Base-by-base conservation (phyloP, 2,329 filamentous ascomycete genomes). In the Alternaria panax region DNA sequence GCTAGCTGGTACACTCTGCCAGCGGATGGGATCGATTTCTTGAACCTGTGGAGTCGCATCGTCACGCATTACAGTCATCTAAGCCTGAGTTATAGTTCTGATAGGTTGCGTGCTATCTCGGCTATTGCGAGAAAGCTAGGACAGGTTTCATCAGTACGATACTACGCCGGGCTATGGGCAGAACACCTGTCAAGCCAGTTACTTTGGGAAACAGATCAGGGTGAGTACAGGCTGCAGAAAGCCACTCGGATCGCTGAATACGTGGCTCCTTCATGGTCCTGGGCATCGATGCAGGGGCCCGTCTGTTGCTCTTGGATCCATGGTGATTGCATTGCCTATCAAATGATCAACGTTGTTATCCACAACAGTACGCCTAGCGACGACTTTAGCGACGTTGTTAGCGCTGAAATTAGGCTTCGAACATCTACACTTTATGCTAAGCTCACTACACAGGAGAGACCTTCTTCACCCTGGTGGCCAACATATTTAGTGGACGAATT, bases 341-440 rank as follows among this genome's bases (percentile, higher is more conserved):
- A 46, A 4, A 25, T n/a, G 3, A 8, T 46, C 7, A 18, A 46
- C n/a, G 8, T 46, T 18, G 12, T 28, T 12, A 24, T 46, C n/a
- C n/a, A 46, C 3, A 46, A 28, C 12, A 28, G 25, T n/a, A 28
- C 25, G 42, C 18, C 25, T 46, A 18, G 11, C 11, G 42, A 46
- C 42, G 42, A 46, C 42, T 46, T 46, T n/a, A 46, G 42, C n/a
- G 42, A 46, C 42, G 42, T 46, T 18, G n/a, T 46, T 18, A 5
- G 14, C n/a, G 42, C 42, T 46, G n/a, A 46, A 18, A 2, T 46
- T 7, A 46, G 42, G 9, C 42, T 46, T 14, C 42, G 25, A 46
- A 46, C 42, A 12, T 46, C 20, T 11, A 46, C 42, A n/a, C 42
- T 46, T 18, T 25, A 28, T 28, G 42, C 42, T 14, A 46, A 18